Evolutionary conservation across 306 rosid genomes (phyloP).

Genomic region (Cucumis melo): DNA sequence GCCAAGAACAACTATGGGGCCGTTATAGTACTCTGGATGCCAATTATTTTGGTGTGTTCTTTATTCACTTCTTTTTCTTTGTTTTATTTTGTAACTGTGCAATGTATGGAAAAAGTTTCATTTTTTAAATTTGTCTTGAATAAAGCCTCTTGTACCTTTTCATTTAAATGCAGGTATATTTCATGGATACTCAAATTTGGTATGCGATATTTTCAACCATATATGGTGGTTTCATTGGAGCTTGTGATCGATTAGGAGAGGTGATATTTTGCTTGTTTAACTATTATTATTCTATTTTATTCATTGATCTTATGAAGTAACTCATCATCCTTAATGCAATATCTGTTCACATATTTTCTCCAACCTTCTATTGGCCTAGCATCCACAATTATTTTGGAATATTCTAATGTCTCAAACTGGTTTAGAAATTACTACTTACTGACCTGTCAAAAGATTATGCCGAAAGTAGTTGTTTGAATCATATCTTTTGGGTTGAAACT

Average conservation of each 20-base stretch:
- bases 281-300: not conserved
- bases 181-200: constrained; percentile 99
- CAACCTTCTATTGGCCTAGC: not conserved
- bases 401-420: not conserved
- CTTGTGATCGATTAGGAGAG: constrained; percentile 97
- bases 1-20: constrained; percentile 67
- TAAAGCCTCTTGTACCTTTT: constrained; percentile 13
- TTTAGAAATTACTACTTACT: not conserved
- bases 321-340: not conserved
- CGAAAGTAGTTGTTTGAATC: not conserved
- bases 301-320: not conserved
- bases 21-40: constrained; percentile 70
- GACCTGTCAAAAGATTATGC: not conserved
- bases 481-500: not conserved
- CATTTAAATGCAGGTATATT: constrained; percentile 60
- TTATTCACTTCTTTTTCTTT: constrained; percentile 10
- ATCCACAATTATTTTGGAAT: not conserved
- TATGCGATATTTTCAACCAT: constrained; percentile 71
- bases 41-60: constrained; percentile 56
- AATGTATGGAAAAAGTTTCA: not conserved
- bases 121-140: not conserved
- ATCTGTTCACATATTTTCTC: not conserved
- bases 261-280: constrained; percentile 20
- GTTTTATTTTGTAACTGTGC: constrained; percentile 4
- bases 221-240: constrained; percentile 84